Conservation (phyloP, 2,329 filamentous ascomycete species). For the Arthrobotrys megalospora region DNA sequence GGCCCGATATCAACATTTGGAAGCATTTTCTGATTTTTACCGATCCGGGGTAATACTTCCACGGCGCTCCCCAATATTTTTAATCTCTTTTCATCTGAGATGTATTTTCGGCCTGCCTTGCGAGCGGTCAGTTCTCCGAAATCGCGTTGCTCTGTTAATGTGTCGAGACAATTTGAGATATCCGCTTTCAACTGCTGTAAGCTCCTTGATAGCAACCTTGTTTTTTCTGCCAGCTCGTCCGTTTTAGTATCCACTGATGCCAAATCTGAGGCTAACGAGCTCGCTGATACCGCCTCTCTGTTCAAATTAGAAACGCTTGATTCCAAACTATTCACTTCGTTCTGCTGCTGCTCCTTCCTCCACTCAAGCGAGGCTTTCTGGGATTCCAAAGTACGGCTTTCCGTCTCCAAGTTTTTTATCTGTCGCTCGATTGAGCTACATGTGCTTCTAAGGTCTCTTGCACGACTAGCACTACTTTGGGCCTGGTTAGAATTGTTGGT, state of each 20-base stretch:
- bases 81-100: slow-evolving; percentile 19
- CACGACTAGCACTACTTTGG: slow-evolving; percentile 11
- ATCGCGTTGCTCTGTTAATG: slow-evolving; percentile 37
- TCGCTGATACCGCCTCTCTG: slow-evolving; percentile 21
- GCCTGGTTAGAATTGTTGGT: slow-evolving; percentile 19
- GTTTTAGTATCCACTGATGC: slow-evolving; percentile 19
- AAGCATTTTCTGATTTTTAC: slow-evolving; percentile 25
- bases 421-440: slow-evolving; percentile 36
- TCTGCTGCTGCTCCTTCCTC: slow-evolving; percentile 27
- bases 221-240: slow-evolving; percentile 19
- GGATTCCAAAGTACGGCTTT: slow-evolving; percentile 32
- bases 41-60: slow-evolving; percentile 32
- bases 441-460: slow-evolving; percentile 24
- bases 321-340: slow-evolving; percentile 22
- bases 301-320: slow-evolving; percentile 25
- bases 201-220: slow-evolving; percentile 23
- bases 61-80: slow-evolving; percentile 20
- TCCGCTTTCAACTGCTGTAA: slow-evolving; percentile 36
- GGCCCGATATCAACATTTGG: not conserved
- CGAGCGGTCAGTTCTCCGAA: slow-evolving; percentile 13
- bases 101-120: slow-evolving; percentile 29
- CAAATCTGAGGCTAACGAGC: slow-evolving; percentile 8
- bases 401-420: slow-evolving; percentile 24
- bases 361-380: slow-evolving; percentile 42
- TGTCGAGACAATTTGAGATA: slow-evolving; percentile 24